phyloP scores from a whole-genome alignment of 768 basidiomycete genomes.

The Suillus brevipes region DNA sequence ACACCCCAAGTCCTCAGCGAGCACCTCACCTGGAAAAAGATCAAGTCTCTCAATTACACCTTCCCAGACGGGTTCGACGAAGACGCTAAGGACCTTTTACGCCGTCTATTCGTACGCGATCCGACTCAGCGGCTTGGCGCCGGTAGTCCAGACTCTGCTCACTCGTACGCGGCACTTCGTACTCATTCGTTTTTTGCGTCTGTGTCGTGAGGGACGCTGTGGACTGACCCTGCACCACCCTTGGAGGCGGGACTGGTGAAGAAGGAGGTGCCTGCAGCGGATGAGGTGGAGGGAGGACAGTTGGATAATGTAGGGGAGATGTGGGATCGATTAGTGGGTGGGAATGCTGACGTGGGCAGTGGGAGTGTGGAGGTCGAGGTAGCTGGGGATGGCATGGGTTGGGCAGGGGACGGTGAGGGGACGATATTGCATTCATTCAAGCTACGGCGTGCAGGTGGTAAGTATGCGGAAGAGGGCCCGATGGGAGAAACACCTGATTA shows the following conservation, averaged over 20 bases:
- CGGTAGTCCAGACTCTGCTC: slow-evolving; percentile 38
- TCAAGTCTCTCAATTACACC: slow-evolving; percentile 82
- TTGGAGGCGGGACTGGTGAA: slow-evolving; percentile 60
- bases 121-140: slow-evolving; percentile 63
- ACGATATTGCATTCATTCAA: slow-evolving; percentile 29
- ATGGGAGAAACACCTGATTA: slow-evolving; percentile 42
- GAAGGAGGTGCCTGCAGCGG: slow-evolving; percentile 38
- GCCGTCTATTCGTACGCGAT: slow-evolving; percentile 73
- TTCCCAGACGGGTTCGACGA: slow-evolving; percentile 86
- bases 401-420: slow-evolving; percentile 51
- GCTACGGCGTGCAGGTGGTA: slow-evolving; percentile 11
- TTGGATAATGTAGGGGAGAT: slow-evolving; percentile 57
- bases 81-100: slow-evolving; percentile 78
- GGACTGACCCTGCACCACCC: slow-evolving; percentile 60
- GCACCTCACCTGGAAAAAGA: slow-evolving; percentile 93
- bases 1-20: slow-evolving; percentile 91
- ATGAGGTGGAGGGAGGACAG: slow-evolving; percentile 31
- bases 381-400: slow-evolving; percentile 46
- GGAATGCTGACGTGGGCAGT: slow-evolving; percentile 15
- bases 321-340: slow-evolving; percentile 51
- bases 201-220: slow-evolving; percentile 63
- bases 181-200: slow-evolving; percentile 60
- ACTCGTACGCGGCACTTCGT: slow-evolving; percentile 50
- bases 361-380: background rate
- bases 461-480: slow-evolving; percentile 39